Base-by-base conservation (phyloP, 345 rosid genomes). In the Syzygium oleosum region DNA sequence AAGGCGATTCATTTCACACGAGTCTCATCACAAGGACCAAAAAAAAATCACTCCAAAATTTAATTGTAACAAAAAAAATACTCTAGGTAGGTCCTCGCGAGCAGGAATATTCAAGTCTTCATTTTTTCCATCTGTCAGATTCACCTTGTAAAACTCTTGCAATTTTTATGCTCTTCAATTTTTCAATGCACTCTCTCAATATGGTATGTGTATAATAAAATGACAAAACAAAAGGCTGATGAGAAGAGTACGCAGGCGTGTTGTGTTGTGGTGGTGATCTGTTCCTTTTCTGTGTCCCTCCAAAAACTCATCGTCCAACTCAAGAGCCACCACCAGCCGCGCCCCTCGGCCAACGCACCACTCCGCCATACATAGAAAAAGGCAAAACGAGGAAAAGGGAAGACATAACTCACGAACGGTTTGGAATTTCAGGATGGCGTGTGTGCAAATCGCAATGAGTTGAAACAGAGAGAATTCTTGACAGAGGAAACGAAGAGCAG, bases 271-370 rank as follows among this genome's bases (percentile, higher is more conserved):
- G 29, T 27, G 65, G 58, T 51, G 29, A 52, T 86, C 38, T 58
- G 13, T 46, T 49, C 43, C 51, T 25, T 38, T n/a, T 73, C 15
- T 46, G 41, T 53, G 90, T 88, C 91, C 90, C 89, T 90, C 93
- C 84, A 87, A 89, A 91, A 38, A 12, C 94, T 93, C 94, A 90
- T 90, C 89, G 85, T 88, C 89, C 87, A 89, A 80, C 92, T 90
- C 89, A 92, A 93, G 90, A 92, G 94, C 89, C 93, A 90, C 88
- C 90, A 22, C 89, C 89, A 27, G 52, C 52, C 52, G 12, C 52
- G 52, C 52, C 13, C n/a, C n/a, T 58, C n/a, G 63, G 12, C 83
- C 83, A 1, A 73, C 83, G 83, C 49, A 0, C 27, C 83, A 22
- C 23, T 14, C 22, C 8, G 46, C 49, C 83, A 73, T 19, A 19